Evolutionary conservation across 768 basidiomycete genomes (phyloP).

Genomic region (Mycena belliarum): DNA sequence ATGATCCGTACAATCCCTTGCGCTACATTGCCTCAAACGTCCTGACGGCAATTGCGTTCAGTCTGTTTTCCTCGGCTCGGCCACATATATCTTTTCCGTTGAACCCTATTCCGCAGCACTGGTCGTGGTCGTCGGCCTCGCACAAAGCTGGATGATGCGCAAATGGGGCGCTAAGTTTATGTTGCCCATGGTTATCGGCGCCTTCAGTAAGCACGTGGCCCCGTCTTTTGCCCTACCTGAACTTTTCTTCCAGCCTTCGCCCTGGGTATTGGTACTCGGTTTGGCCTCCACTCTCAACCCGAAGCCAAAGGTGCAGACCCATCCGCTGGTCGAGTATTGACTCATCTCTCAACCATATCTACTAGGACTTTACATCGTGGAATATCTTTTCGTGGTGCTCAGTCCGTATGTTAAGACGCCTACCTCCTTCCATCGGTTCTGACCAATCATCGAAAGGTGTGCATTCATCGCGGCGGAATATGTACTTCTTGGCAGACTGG

Average conservation of each 20-base stretch:
- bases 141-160: conserved; percentile 44
- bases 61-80: conserved; percentile 32
- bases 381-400: conserved; percentile 62
- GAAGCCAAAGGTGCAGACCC: conserved; percentile 40
- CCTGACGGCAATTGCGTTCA: conserved; percentile 50
- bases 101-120: conserved; percentile 30
- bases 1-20: conserved; percentile 56
- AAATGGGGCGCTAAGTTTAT: conserved; percentile 57
- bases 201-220: conserved; percentile 33
- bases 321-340: background rate
- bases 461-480: conserved; percentile 75
- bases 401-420: conserved; percentile 35
- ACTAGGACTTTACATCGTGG: conserved; percentile 46
- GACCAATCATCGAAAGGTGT: conserved; percentile 34
- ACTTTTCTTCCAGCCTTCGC: conserved; percentile 38
- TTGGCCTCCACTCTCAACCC: conserved; percentile 53
- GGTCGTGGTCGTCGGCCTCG: conserved; percentile 40
- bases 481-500: conserved; percentile 62
- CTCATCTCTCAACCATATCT: background rate
- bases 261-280: conserved; percentile 56
- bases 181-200: conserved; percentile 63
- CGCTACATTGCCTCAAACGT: conserved; percentile 57
- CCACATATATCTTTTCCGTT: background rate
- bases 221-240: background rate
- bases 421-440: background rate